phyloP scores from a whole-genome alignment of 2,329 filamentous ascomycete species.

The Colletotrichum tabaci region DNA sequence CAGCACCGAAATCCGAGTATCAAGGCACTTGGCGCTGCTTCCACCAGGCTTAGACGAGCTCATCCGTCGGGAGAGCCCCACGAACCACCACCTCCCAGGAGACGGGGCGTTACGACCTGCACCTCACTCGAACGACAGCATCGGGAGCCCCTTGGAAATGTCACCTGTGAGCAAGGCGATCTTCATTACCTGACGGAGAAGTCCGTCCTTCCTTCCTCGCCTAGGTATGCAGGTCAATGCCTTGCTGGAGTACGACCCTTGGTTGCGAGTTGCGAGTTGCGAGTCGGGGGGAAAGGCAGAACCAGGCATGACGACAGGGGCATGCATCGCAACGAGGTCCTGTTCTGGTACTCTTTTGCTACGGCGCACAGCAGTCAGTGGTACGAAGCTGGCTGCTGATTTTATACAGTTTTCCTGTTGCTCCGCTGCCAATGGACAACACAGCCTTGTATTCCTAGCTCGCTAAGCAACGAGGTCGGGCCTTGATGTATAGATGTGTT shows the following conservation, averaged over 20 bases:
- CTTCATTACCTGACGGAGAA: slow-evolving; percentile 29
- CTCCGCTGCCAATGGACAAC: background rate
- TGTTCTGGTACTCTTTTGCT: slow-evolving; percentile 5
- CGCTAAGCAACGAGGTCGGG: background rate
- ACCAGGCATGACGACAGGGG: slow-evolving; percentile 14
- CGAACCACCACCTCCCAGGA: background rate
- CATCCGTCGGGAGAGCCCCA: slow-evolving; percentile 21
- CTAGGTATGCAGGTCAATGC: slow-evolving; percentile 8
- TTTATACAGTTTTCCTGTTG: background rate
- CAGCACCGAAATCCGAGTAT: slow-evolving; percentile 2
- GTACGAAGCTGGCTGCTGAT: slow-evolving; percentile 2
- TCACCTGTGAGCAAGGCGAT: slow-evolving; percentile 14
- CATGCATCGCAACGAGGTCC: slow-evolving; percentile 19
- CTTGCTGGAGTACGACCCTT: background rate
- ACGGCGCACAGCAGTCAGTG: slow-evolving; percentile 10
- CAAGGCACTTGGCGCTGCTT: slow-evolving; percentile 9
- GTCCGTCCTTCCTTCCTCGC: slow-evolving; percentile 19
- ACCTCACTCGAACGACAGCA: background rate
- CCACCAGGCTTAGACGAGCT: background rate
- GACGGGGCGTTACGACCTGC: background rate
- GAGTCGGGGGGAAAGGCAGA: background rate
- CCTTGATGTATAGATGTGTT: too few species aligned
- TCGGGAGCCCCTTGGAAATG: slow-evolving; percentile 7
- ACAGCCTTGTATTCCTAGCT: background rate
- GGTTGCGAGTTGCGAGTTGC: background rate